A percentile compares a stretch with the other conserved stretches of the same genome.
phyloP scores from a whole-genome alignment of 2,329 filamentous ascomycete species.

The Ophiostoma australiae region DNA sequence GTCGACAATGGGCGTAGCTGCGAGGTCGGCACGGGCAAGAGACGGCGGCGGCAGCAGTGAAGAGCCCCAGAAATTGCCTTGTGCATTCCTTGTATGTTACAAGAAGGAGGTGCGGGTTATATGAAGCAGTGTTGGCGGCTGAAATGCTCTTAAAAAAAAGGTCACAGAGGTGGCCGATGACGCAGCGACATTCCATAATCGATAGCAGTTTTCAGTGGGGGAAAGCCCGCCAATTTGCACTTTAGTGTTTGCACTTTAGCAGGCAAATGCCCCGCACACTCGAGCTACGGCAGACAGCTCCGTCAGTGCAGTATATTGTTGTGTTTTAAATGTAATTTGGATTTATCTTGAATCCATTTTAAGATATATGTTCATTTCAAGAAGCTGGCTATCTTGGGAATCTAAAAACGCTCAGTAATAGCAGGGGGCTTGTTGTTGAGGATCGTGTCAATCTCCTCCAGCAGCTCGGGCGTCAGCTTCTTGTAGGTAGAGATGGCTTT shows the following conservation, averaged over 20 bases:
- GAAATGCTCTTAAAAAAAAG: background rate
- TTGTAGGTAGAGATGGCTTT: slow-evolving; percentile 49
- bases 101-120: background rate
- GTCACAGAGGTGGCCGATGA: slow-evolving; percentile 17
- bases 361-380: too few relatives aligned
- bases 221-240: background rate
- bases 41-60: slow-evolving; percentile 18
- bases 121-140: background rate
- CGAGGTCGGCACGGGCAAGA: background rate
- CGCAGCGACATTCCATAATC: slow-evolving; percentile 17
- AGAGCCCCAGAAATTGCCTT: slow-evolving; percentile 8
- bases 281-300: background rate
- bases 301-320: background rate
- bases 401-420: slow-evolving; percentile 34
- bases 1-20: background rate
- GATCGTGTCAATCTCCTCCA: slow-evolving; percentile 56
- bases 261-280: background rate
- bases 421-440: slow-evolving; percentile 54
- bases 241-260: background rate
- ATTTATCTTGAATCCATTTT: too few relatives aligned
- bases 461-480: slow-evolving; percentile 54
- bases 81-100: slow-evolving; percentile 15
- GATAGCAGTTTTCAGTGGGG: slow-evolving; percentile 15
- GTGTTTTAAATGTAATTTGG: background rate
- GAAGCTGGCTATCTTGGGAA: too few relatives aligned